Base-by-base conservation (phyloP, 75 land plant genomes). In the Selaginella moellendorffii region DNA sequence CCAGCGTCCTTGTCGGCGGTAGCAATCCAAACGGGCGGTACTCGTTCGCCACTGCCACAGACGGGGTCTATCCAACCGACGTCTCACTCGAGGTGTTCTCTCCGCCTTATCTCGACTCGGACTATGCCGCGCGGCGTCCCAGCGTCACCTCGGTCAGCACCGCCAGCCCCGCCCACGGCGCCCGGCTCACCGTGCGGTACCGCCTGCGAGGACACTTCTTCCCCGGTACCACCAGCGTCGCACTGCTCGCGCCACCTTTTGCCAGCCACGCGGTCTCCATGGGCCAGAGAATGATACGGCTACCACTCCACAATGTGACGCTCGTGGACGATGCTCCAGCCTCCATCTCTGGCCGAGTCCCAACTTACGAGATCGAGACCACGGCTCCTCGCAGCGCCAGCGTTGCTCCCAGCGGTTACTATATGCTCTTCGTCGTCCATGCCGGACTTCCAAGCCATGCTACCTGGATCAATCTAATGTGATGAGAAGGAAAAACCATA, bases 351-450 rank as follows among this genome's bases (percentile, higher is more conserved):
- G 46, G 46, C 46, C 46, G 14, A 14, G 46, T 36, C 10, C 46
- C 46, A 36, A 36, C 46, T 5, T 36, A 36, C 46, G 46, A 36
- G 14, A 36, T 36, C 5, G 10, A 5, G 46, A 36, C 46, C 5
- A 5, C 10, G 5, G 14, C 14, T 5, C 96, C 96, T 28, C 65
- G 64, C 10, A 71, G 77, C 17, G 21, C 36, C 2, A 64, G 24
- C 18, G 20, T 87, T 27, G 97, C 92, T 18, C 97, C 93, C 19
- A 66, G 81, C 17, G 82, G 84, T 12, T 87, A 90, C 63, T 90
- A 90, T 65, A 63, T 90, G 63, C 30, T 86, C 24, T 84, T 75
- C 51, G 80, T 80, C 20, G 76, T 90, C 25, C 77, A 90, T 64
- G 66, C 26, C 10, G 76, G 71, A 23, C 29, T 83, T 30, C 90